These are phyloP conservation scores for Tetraselmis chui DNA, from an alignment of 139 green algal species.

Conservation along the genomic window DNA sequence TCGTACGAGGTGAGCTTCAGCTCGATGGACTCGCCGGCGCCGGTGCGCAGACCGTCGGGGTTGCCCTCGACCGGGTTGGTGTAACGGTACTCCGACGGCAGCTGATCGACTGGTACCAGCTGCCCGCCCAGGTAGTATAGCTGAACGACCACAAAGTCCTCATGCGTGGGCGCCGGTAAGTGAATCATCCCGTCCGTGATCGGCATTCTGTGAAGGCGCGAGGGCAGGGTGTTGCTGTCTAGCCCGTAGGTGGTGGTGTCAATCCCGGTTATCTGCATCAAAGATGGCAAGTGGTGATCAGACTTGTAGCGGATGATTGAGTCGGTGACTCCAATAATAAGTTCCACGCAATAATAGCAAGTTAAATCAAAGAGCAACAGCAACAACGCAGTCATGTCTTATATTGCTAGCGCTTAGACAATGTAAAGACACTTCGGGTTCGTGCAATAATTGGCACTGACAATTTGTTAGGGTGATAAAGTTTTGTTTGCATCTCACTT, in stretches of 20 bases:
- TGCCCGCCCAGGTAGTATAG: background rate
- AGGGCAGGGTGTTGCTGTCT: background rate
- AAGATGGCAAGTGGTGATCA: background rate
- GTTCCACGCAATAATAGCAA: too few relatives aligned
- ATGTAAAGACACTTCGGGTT: too few relatives aligned
- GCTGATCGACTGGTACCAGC: background rate
- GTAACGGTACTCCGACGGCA: background rate
- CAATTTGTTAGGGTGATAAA: too few relatives aligned
- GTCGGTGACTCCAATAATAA: too few relatives aligned
- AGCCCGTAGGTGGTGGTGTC: background rate
- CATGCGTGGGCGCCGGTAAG: background rate
- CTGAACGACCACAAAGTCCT: constrained; percentile 10
- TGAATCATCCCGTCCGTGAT: background rate
- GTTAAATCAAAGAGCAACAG: too few relatives aligned
- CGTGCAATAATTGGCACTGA: too few relatives aligned
- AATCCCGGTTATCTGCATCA: background rate
- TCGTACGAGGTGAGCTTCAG: constrained; percentile 2
- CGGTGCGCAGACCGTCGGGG: background rate
- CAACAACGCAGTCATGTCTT: too few relatives aligned
- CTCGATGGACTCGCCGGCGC: constrained; percentile 1
- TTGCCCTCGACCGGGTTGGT: background rate
- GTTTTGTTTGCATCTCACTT: too few relatives aligned
- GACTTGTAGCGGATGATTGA: too few relatives aligned
- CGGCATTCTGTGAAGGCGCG: background rate
- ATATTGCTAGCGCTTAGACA: too few relatives aligned